Conservation (phyloP, 2,329 filamentous ascomycete genomes). For the Sclerotinia borealis region DNA sequence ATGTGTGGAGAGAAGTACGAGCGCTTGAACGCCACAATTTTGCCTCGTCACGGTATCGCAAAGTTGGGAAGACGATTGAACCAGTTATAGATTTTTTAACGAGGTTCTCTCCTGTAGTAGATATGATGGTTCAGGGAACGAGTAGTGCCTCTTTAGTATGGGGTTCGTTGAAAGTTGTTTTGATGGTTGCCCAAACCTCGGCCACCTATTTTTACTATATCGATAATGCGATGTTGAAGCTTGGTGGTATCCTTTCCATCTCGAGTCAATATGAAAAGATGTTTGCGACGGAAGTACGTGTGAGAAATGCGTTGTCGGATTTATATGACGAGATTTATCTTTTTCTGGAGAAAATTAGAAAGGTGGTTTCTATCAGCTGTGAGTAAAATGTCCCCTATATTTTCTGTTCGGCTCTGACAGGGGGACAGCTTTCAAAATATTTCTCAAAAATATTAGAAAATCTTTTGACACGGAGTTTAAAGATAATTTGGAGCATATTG, state of each 20-base stretch:
- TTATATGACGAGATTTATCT: constrained; percentile 10
- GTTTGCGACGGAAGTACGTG: constrained; percentile 6
- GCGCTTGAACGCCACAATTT: constrained; percentile 7
- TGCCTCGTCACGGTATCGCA: constrained; percentile 6
- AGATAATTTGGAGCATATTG: constrained; percentile 8
- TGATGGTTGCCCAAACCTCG: constrained; percentile 12
- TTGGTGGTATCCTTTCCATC: constrained; percentile 4
- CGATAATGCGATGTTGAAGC: constrained; percentile 6
- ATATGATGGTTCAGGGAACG: constrained; percentile 11
- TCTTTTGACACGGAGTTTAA: constrained; percentile 7
- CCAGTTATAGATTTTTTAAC: constrained; percentile 7
- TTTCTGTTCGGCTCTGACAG: background rate
- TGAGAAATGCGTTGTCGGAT: background rate
- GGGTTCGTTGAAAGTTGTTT: constrained; percentile 7
- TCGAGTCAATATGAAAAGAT: constrained; percentile 8
- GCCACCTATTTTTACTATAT: constrained; percentile 6
- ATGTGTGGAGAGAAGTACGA: constrained; percentile 11
- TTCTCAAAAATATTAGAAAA: constrained; percentile 3
- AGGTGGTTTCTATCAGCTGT: constrained; percentile 1
- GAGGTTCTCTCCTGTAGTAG: constrained; percentile 2
- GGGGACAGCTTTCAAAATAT: background rate
- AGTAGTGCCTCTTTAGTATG: constrained; percentile 7
- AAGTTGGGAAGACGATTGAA: constrained; percentile 9
- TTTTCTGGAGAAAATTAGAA: constrained; percentile 4
- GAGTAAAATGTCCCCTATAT: background rate